These are phyloP conservation scores for Fusarium pseudocircinatum DNA, from an alignment of 2,329 filamentous ascomycete species.

Conservation along the genomic window DNA sequence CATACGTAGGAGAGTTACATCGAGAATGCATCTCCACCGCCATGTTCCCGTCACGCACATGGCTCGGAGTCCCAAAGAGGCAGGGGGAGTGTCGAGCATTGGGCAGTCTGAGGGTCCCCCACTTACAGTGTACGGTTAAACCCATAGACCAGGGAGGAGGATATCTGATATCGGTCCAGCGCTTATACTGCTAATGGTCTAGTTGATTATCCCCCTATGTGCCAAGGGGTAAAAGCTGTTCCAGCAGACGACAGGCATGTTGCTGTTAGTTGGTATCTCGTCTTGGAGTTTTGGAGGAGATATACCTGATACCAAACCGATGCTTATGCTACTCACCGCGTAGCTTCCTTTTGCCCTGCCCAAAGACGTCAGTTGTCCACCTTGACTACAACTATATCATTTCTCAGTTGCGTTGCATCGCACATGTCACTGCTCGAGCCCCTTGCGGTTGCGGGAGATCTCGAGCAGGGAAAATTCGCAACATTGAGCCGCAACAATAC, in stretches of 20 bases:
- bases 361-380: constrained; percentile 17
- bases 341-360: neutral
- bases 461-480: neutral
- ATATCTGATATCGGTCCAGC: neutral
- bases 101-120: neutral
- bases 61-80: neutral
- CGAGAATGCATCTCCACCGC: constrained; percentile 12
- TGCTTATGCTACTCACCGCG: neutral
- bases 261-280: neutral
- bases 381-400: constrained; percentile 1
- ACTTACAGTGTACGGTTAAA: neutral
- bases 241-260: neutral
- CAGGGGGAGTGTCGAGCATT: constrained; percentile 16
- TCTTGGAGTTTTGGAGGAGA: neutral
- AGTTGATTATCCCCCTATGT: constrained; percentile 6
- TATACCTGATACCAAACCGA: neutral
- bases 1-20: constrained; percentile 3
- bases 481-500: constrained; percentile 18
- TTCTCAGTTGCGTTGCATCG: neutral
- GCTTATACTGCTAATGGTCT: neutral
- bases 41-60: constrained; percentile 20
- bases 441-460: constrained; percentile 17
- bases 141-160: neutral
- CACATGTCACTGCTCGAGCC: constrained; percentile 11
- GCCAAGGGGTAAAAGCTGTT: neutral